Evolutionary conservation across 306 rosid species (phyloP).

Genomic region (Cicer bijugum): DNA sequence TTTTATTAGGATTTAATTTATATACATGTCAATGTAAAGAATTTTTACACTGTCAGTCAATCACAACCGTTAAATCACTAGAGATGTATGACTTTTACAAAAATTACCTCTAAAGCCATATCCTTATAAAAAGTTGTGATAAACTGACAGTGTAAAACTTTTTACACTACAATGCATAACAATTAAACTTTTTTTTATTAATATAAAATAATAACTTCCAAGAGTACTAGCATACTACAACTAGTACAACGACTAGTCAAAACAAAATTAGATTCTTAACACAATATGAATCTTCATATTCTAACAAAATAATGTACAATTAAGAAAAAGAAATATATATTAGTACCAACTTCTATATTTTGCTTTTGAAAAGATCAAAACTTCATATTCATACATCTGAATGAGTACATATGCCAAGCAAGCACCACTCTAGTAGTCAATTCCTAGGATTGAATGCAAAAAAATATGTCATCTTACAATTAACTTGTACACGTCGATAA

Average conservation of each 20-base stretch:
- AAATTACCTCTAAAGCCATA: too few relatives aligned
- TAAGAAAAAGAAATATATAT: not conserved
- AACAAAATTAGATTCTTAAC: constrained; percentile 13
- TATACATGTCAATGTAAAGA: too few relatives aligned
- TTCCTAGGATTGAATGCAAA: constrained; percentile 32
- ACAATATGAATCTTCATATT: constrained; percentile 16
- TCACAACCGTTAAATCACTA: too few relatives aligned
- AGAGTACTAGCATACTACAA: not conserved
- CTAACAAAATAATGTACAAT: constrained; percentile 11
- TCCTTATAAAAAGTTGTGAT: too few relatives aligned
- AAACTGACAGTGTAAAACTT: too few relatives aligned
- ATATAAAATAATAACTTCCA: not conserved
- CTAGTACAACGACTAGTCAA: not conserved
- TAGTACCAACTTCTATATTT: constrained; percentile 29
- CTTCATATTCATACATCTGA: constrained; percentile 32
- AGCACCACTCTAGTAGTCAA: constrained; percentile 26
- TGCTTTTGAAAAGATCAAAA: constrained; percentile 16
- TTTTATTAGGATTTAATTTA: not conserved
- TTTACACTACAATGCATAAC: too few relatives aligned
- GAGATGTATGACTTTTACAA: too few relatives aligned
- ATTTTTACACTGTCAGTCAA: too few relatives aligned
- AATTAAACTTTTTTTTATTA: too few relatives aligned
- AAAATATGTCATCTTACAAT: constrained; percentile 62
- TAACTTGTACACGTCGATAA: constrained; percentile 78
- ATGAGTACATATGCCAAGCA: constrained; percentile 31